Evolutionary conservation across 2,329 filamentous ascomycete species (phyloP), one percentile per base, ranked within the genome.

Genomic region (Pleurostoma richardsiae): DNA sequence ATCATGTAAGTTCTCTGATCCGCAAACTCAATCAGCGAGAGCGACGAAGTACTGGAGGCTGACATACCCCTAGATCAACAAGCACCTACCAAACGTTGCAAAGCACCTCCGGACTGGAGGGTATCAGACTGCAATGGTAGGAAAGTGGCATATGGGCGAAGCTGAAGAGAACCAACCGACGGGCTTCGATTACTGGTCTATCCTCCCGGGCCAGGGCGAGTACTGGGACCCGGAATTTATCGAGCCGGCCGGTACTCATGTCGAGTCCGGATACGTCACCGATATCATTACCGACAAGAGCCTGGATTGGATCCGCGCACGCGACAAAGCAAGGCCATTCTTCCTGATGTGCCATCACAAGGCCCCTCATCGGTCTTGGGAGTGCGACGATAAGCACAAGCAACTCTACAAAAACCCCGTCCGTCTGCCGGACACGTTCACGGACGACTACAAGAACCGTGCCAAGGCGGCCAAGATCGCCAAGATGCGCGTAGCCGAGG

Each of bases 261-360:
- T 56, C 5, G 62, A 63, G 29, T 48, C 54, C 0, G 75, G 75
- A 0, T 78, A 78, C 46, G 74, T 66, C 0, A 77, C 74, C 0
- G 73, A 78, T 33, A 69, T 77, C 49, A 77, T 78, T 49, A 76
- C 73, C 0, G 68, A 77, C 47, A 77, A 75, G 56, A 68, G 62
- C 28, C 50, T 78, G 4, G 54, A 68, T 29, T 76, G 63, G 54
- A 66, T 76, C 19, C 54, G 60, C 31, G 48, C 44, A 2, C 52
- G 58, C 8, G 59, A 65, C 26, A 59, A 62, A 6, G 60, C 63
- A 39, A 62, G 62, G 47, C 74, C 74, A 0, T 79, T 79, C 57
- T 79, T 77, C 53, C 53, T 76, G 40, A 79, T 79, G 75, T 78
- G 73, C 54, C 76, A 79, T 51, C 75, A 79, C 56, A 79, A 79